Conservation (phyloP, 202 grass and related monocot species). For the Zoysia matrella region DNA sequence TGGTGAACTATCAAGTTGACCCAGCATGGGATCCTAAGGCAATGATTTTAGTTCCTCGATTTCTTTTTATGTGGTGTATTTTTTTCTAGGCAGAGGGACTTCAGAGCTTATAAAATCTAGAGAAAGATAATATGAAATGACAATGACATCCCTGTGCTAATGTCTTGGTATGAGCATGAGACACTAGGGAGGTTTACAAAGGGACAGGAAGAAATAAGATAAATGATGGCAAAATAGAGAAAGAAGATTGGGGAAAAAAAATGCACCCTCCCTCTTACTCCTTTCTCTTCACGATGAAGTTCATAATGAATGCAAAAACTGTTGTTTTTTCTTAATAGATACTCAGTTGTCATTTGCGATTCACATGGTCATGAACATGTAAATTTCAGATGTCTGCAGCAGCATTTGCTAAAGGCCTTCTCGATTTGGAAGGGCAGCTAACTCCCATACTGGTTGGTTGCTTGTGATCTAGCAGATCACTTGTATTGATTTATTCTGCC, state of each 20-base stretch:
- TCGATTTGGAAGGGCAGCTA: slow-evolving; percentile 98
- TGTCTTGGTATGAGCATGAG: background rate
- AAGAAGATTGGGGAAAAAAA: background rate
- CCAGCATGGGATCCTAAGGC: background rate
- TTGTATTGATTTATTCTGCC: slow-evolving; percentile 31
- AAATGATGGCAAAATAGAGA: background rate
- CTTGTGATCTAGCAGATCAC: background rate
- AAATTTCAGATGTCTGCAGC: slow-evolving; percentile 91
- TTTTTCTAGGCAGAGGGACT: background rate
- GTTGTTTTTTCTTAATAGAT: slow-evolving; percentile 33
- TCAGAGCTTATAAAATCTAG: background rate
- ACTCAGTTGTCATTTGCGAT: background rate
- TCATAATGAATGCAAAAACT: background rate
- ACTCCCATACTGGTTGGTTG: slow-evolving; percentile 92
- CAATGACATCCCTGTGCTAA: background rate
- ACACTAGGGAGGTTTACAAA: background rate
- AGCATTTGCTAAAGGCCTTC: slow-evolving; percentile 99
- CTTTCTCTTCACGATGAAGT: background rate
- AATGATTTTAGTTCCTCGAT: background rate
- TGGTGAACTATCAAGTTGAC: background rate
- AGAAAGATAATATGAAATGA: background rate
- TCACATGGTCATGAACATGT: slow-evolving; percentile 30
- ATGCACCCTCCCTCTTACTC: background rate
- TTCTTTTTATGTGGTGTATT: background rate
- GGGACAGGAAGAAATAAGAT: background rate